Percentiles rank a stretch among this genome's conserved stretches.
Evolutionary conservation across 257 asterid species (phyloP).

Genomic region (Anisodus acutangulus): DNA sequence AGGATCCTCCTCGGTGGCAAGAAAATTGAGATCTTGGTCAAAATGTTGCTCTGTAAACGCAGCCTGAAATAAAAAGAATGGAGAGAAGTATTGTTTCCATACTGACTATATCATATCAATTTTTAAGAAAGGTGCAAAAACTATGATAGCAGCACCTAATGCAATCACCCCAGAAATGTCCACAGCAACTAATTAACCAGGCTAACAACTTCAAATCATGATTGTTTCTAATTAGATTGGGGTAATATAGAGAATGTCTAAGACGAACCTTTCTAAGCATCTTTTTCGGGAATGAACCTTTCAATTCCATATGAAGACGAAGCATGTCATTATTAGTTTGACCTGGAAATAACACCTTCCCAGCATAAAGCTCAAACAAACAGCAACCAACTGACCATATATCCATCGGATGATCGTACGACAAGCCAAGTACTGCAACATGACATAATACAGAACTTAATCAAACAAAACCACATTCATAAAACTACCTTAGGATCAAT

Average conservation of each 20-base stretch:
- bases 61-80: constrained; percentile 58
- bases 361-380: constrained; percentile 91
- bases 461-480: constrained; percentile 12
- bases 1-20: constrained; percentile 92
- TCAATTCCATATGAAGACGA: constrained; percentile 96
- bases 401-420: constrained; percentile 97
- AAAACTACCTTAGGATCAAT: neutral
- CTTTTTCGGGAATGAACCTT: constrained; percentile 93
- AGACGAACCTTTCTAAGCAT: constrained; percentile 50
- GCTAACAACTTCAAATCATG: neutral
- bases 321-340: constrained; percentile 95
- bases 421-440: constrained; percentile 78
- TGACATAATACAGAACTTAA: constrained; percentile 30
- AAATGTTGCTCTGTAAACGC: constrained; percentile 85
- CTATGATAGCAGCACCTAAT: neutral
- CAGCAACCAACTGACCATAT: constrained; percentile 99
- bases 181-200: neutral
- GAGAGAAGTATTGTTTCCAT: neutral
- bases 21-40: constrained; percentile 88
- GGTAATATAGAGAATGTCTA: neutral
- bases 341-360: constrained; percentile 96
- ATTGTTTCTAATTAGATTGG: neutral
- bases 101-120: neutral
- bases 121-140: neutral
- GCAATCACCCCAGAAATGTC: neutral